Evolutionary conservation across 2,329 filamentous ascomycete species (phyloP).

Genomic region (Apiospora aurea): DNA sequence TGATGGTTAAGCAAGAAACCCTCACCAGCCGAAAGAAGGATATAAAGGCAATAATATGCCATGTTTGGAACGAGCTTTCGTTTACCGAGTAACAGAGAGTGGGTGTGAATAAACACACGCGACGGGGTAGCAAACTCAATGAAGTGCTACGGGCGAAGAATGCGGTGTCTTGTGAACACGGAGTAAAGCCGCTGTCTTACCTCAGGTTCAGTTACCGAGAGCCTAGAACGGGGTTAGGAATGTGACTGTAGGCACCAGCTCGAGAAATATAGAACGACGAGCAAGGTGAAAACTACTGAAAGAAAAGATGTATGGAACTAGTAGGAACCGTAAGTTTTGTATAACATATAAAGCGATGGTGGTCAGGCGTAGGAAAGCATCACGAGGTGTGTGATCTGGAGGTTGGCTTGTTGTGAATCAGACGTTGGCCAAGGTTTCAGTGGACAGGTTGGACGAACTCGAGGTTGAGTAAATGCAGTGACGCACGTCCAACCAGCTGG

Average conservation of each 20-base stretch:
- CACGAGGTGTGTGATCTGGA: neutral
- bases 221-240: neutral
- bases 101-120: neutral
- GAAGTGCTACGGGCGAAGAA: neutral
- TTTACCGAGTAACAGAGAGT: neutral
- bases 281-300: neutral
- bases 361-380: neutral
- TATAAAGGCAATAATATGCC: neutral
- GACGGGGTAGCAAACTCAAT: neutral
- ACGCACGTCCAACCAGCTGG: neutral
- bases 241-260: neutral
- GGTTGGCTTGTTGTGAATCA: neutral
- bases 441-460: neutral
- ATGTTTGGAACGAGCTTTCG: constrained; percentile 18
- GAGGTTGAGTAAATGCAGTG: neutral
- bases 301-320: neutral
- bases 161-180: constrained; percentile 3
- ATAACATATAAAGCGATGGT: neutral
- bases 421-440: neutral
- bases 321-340: neutral
- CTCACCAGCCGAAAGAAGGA: neutral
- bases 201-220: neutral
- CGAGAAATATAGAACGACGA: neutral
- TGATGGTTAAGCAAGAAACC: neutral
- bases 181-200: constrained; percentile 9